phyloP scores from a whole-genome alignment of 805 yeast genomes.

The Yamadazyma sp. region DNA sequence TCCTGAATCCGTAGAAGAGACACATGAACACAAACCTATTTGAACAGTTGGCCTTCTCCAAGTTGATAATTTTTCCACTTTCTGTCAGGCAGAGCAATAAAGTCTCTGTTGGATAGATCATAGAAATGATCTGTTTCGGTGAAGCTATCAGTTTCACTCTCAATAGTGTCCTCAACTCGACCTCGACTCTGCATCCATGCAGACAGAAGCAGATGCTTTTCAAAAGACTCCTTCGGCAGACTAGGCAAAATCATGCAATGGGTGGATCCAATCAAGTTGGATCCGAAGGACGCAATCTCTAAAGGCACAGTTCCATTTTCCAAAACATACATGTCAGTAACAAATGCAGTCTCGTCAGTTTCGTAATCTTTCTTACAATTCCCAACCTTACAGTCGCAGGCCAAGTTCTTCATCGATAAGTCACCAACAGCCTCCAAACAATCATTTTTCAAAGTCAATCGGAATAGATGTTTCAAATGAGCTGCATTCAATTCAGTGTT shows the following conservation, averaged over 20 bases:
- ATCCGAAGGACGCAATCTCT: no score
- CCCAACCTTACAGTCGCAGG: conserved; percentile 3
- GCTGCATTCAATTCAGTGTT: conserved; percentile 30
- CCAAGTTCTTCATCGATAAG: conserved; percentile 10
- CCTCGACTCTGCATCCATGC: conserved; percentile 19
- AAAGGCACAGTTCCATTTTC: background rate
- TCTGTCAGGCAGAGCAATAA: no score
- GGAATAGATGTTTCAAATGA: conserved; percentile 35
- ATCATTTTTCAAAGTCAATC: conserved; percentile 25
- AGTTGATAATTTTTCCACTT: no score
- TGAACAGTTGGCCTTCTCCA: no score
- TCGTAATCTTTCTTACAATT: background rate
- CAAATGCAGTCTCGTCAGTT: no score
- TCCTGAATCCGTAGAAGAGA: no score
- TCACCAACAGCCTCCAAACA: conserved; percentile 10
- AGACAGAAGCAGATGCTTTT: conserved; percentile 13
- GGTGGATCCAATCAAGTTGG: conserved; percentile 17
- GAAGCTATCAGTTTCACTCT: no score
- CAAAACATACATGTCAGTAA: background rate
- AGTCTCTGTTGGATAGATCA: no score
- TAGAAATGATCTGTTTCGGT: no score
- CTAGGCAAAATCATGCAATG: conserved; percentile 32
- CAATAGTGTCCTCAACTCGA: no score
- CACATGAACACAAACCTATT: no score
- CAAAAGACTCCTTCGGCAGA: conserved; percentile 27